Conservation (phyloP, 768 basidiomycete genomes). For the Pholiota molesta region DNA sequence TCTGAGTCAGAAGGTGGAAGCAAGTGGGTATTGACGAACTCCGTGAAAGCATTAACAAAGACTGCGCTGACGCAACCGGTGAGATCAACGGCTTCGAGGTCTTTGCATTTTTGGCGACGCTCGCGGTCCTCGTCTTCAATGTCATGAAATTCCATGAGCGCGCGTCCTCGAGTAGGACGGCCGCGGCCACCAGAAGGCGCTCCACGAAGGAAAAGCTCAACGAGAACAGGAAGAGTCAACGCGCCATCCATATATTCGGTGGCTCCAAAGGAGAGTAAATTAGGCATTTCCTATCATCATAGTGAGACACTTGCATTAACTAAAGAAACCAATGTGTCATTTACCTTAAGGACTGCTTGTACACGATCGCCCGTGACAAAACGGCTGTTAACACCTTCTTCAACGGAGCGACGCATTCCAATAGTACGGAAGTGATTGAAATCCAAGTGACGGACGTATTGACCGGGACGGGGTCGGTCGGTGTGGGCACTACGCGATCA, state of each 20-base stretch:
- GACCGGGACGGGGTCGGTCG: slow-evolving; percentile 75
- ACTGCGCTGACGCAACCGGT: slow-evolving; percentile 94
- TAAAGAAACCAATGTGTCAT: slow-evolving; percentile 21
- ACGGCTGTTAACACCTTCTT: slow-evolving; percentile 85
- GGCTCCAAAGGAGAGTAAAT: slow-evolving; percentile 86
- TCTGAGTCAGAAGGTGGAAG: slow-evolving; percentile 44
- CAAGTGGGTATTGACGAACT: slow-evolving; percentile 76
- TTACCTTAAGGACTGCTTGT: slow-evolving; percentile 74
- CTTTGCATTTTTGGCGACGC: slow-evolving; percentile 69
- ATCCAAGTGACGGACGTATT: slow-evolving; percentile 84
- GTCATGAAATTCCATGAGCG: slow-evolving; percentile 52
- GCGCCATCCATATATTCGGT: slow-evolving; percentile 99
- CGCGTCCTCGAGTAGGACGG: slow-evolving; percentile 67
- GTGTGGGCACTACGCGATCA: slow-evolving; percentile 57
- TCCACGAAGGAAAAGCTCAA: slow-evolving; percentile 90
- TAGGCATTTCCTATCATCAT: slow-evolving; percentile 77
- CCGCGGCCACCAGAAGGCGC: slow-evolving; percentile 68
- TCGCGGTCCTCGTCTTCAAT: slow-evolving; percentile 79
- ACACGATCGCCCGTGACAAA: slow-evolving; percentile 94
- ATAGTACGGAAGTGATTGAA: slow-evolving; percentile 98
- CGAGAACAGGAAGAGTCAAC: slow-evolving; percentile 80
- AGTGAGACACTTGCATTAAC: slow-evolving; percentile 14
- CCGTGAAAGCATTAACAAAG: slow-evolving; percentile 83
- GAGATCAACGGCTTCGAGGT: slow-evolving; percentile 88
- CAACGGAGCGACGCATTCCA: slow-evolving; percentile 91